Evolutionary conservation across 73 alveolate species (phyloP).

Genomic region (Stentor roeselii): DNA sequence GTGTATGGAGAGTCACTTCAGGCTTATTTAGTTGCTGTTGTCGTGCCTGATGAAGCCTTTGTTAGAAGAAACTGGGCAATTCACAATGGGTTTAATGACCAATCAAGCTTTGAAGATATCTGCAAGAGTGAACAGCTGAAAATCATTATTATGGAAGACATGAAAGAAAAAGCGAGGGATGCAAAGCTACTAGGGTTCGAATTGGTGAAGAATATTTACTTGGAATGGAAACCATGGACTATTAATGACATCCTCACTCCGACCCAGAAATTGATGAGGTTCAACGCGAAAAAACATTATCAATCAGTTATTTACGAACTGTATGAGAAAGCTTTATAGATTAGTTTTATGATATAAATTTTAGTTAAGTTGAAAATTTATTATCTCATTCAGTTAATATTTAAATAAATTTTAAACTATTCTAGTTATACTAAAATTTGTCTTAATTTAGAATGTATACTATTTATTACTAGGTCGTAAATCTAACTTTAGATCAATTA

Average conservation of each 20-base stretch:
- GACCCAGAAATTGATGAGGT: not conserved
- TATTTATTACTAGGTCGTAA: no score
- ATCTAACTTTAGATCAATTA: no score
- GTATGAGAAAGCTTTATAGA: no score
- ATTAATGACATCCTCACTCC: not conserved
- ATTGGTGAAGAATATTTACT: conserved; percentile 65
- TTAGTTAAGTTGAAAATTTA: no score
- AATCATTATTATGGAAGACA: conserved; percentile 33
- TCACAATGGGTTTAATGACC: no score
- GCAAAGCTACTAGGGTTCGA: conserved; percentile 76
- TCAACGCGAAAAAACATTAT: not conserved
- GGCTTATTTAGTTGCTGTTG: conserved; percentile 63
- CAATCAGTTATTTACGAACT: not conserved
- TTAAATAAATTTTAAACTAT: no score
- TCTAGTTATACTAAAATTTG: no score
- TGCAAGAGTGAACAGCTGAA: conserved; percentile 31
- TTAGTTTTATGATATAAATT: no score
- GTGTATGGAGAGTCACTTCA: conserved; percentile 72
- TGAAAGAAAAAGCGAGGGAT: conserved; percentile 43
- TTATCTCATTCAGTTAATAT: no score
- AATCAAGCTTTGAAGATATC: conserved; percentile 34
- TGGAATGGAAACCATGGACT: not conserved
- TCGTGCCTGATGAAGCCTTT: conserved; percentile 62
- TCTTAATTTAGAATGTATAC: no score
- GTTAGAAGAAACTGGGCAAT: not conserved